Evolutionary conservation across 208 protist genomes (phyloP), one percentile per base, ranked within the genome.

Genomic region (Crithidia expoeki): DNA sequence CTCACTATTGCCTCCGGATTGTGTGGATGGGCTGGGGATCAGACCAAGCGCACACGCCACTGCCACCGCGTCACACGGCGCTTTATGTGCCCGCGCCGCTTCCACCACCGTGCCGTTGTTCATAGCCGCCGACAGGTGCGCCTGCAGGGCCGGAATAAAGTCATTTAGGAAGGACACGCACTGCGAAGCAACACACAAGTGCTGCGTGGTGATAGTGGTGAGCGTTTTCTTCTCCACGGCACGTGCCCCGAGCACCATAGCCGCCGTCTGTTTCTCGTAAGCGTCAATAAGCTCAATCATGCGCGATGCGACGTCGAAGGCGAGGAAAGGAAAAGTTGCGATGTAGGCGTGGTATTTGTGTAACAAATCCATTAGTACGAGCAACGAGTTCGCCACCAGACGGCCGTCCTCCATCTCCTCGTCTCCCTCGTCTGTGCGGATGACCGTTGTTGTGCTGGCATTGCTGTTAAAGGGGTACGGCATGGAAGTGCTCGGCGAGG

Each of bases 161-260:
- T 92, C 85, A 23, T 62, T 79, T 12, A 97, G 74, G 55, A 96
- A 83, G 11, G 78, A 74, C 30, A 94, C 60, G 38, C 85, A 92
- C 76, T 97, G 94, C 38, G 92, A 95, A 10, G 92, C 92, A 7
- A 96, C 80, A 58, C 81, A 86, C 46, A 97, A 69, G 78, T 96
- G 78, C 59, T 83, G 80, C 21, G 81, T 81, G 7, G 94, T 96
- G 74, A 97, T 96, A 47, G 76, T 88, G 27, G 79, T n/a, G 21
- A 97, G 78, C 33, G 72, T 69, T 21, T 88, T 92, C 28, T 84
- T 89, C 63, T 92, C 83, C 61, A 94, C 86, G 17, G 94, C 92
- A 57, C 79, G 81, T 2, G 88, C 94, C 7, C 90, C 89, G 11
- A 97, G 81, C 21, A 97, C 77, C 61, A 97, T 68, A 7, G 76